These are phyloP conservation scores for Mallotus nudiflorus DNA, from an alignment of 345 rosid genomes.

Conservation along the genomic window DNA sequence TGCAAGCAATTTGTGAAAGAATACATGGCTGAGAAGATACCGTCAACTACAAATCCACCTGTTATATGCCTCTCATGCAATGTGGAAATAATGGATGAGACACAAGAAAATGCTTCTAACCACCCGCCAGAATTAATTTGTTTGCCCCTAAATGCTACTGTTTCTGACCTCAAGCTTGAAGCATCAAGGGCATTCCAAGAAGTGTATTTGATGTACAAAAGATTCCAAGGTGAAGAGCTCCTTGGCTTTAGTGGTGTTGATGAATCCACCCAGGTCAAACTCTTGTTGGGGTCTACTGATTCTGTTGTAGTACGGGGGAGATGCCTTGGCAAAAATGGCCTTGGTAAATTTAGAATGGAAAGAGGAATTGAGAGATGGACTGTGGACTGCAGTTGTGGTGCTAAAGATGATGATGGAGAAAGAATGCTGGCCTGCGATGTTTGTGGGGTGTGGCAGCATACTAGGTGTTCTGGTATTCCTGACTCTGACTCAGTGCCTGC, in stretches of 20 bases:
- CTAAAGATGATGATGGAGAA: constrained; percentile 75
- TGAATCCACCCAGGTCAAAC: constrained; percentile 59
- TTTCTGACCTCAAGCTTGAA: constrained; percentile 56
- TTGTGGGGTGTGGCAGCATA: constrained; percentile 75
- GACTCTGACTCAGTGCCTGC: constrained; percentile 55
- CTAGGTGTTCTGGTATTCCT: constrained; percentile 59
- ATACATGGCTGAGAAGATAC: constrained; percentile 34
- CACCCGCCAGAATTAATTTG: constrained; percentile 48
- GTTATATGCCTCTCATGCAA: constrained; percentile 41
- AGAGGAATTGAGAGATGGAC: constrained; percentile 71
- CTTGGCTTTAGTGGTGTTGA: constrained; percentile 56
- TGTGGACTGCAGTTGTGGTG: constrained; percentile 66
- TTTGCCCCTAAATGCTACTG: constrained; percentile 44
- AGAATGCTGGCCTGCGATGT: constrained; percentile 72
- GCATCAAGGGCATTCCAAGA: constrained; percentile 55
- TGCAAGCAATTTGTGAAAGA: constrained; percentile 74
- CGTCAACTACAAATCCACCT: constrained; percentile 9
- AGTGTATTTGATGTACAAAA: constrained; percentile 53
- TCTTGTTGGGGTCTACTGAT: constrained; percentile 36
- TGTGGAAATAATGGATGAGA: constrained; percentile 44
- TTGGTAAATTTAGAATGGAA: constrained; percentile 52
- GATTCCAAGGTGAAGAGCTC: constrained; percentile 60
- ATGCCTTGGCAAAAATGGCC: constrained; percentile 42
- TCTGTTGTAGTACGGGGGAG: constrained; percentile 45
- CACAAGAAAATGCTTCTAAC: constrained; percentile 24